Base-by-base conservation (phyloP, 2,329 filamentous ascomycete genomes). In the Penicillium sp. region DNA sequence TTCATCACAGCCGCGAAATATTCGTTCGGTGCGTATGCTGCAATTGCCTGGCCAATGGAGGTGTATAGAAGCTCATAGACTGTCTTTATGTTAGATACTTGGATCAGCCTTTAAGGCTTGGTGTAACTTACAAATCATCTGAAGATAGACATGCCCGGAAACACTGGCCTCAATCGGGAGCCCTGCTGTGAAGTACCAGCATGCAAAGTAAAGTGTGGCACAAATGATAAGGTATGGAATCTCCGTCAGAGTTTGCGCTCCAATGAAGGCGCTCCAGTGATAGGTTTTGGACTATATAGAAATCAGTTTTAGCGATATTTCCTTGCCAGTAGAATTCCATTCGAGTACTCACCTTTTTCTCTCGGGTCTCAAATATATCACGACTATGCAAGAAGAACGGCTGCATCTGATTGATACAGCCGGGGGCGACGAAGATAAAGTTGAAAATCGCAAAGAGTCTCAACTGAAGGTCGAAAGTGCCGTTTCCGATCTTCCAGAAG, bases 361-460 rank as follows among this genome's bases (percentile, higher is more conserved):
- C 84, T 17, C 84, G 78, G 0, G 79, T 77, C 65, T 86, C 83
- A 56, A 83, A 86, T 46, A 86, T 82, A 62, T 84, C 80, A 1
- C 84, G 78, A 23, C 81, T 79, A 33, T 81, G 76, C 62, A 86
- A 76, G 67, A 86, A 86, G 31, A 85, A 77, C 0, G 84, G 84
- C 68, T 86, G 83, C 40, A 86, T 77, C 67, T 86, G 84, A 25
- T 81, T 81, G 63, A 86, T 77, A 48, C 84, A 80, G 55, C 84
- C 82, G 0, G 83, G 83, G 0, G 84, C 82, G 42, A 87, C 82
- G 60, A 86, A 86, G 58, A 86, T 84, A 70, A 86, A 86, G 67
- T 86, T 84, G 76, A 87, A 86, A 48, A 86, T 75, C 10, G 83
- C 82, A 63, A 86, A 86, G 2, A 87, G 72, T 40, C 81, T 78